Evolutionary conservation across 331 rosid genomes (phyloP).

Genomic region (Pyrus hybrid): DNA sequence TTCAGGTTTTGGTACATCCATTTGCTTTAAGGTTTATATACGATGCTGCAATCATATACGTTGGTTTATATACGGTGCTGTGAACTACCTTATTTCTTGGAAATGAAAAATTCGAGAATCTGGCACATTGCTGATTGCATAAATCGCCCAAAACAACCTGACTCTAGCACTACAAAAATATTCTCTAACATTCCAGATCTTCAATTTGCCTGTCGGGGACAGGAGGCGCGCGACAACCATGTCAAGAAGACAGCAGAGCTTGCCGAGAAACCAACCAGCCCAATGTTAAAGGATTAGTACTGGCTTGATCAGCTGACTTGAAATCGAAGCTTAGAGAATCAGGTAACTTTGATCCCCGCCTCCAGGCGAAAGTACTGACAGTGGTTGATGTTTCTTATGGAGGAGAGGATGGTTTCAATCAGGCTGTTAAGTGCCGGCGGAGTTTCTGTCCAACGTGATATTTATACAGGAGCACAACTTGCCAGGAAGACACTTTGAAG

Average conservation of each 20-base stretch:
- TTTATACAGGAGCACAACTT: slow-evolving; percentile 1
- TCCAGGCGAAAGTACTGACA: background rate
- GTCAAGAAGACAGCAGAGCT: background rate
- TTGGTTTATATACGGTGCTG: background rate
- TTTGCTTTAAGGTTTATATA: too few species aligned
- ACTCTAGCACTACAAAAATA: background rate
- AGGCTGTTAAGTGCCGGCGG: background rate
- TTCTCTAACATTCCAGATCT: background rate
- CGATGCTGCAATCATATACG: too few species aligned
- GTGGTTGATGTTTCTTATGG: background rate
- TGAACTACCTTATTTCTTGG: background rate
- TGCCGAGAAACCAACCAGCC: background rate
- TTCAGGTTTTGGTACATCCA: too few species aligned
- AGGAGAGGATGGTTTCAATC: background rate
- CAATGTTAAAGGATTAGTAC: background rate
- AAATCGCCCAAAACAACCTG: background rate
- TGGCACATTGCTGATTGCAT: background rate
- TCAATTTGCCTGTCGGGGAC: background rate
- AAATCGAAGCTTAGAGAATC: background rate
- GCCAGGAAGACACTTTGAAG: background rate
- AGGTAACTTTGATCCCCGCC: background rate
- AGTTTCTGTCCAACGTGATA: background rate
- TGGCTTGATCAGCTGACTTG: slow-evolving; percentile 1
- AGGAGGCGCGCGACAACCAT: background rate
- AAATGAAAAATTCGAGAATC: background rate